phyloP scores from a whole-genome alignment of 2,329 filamentous ascomycete genomes.

The Ceratocystis huliohia region DNA sequence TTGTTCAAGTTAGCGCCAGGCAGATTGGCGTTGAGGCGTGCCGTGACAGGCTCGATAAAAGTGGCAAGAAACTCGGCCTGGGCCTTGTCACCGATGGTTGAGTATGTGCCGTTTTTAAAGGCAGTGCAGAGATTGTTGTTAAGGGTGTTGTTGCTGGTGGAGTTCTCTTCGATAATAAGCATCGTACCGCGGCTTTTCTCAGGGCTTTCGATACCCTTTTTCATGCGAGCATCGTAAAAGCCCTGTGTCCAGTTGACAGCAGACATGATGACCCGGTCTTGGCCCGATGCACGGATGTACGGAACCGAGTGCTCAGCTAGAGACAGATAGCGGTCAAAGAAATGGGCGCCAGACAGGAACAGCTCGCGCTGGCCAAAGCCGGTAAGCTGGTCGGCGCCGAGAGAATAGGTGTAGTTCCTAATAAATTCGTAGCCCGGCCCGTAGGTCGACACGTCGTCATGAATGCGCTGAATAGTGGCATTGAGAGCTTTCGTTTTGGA shows the following conservation, averaged over 20 bases:
- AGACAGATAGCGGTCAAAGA: constrained; percentile 57
- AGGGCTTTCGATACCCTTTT: constrained; percentile 28
- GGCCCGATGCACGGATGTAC: constrained; percentile 59
- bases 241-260: constrained; percentile 64
- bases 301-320: constrained; percentile 48
- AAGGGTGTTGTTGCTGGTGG: constrained; percentile 65
- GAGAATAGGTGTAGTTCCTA: constrained; percentile 53
- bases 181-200: constrained; percentile 42
- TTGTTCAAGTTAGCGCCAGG: constrained; percentile 52
- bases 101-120: constrained; percentile 51
- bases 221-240: constrained; percentile 42
- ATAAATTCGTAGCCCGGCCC: constrained; percentile 56
- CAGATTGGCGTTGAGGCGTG: constrained; percentile 56
- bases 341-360: constrained; percentile 61
- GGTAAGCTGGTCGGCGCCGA: constrained; percentile 59
- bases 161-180: constrained; percentile 55
- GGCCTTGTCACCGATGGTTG: constrained; percentile 36
- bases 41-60: constrained; percentile 56
- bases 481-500: constrained; percentile 54
- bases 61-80: constrained; percentile 46
- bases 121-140: constrained; percentile 57
- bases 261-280: constrained; percentile 60
- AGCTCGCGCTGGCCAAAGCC: constrained; percentile 54
- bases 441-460: constrained; percentile 44
- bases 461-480: constrained; percentile 51